Conservation (phyloP, 805 yeast species). For the Wickerhamiella nectarea region DNA sequence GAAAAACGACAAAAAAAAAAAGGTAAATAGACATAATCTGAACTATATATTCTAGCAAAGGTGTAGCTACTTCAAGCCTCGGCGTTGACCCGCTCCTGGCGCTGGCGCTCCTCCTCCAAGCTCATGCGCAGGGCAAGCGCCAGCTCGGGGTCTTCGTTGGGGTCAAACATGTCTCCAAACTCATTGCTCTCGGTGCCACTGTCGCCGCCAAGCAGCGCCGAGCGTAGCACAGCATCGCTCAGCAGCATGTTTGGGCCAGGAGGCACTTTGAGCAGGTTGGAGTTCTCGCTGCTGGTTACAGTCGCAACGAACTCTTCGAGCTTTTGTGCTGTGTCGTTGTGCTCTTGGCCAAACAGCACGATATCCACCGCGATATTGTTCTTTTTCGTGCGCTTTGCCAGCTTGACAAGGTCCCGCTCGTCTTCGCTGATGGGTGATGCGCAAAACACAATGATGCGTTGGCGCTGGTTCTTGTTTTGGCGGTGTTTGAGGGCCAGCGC, state of each 20-base stretch:
- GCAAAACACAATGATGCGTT: constrained; percentile 77
- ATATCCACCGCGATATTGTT: constrained; percentile 82
- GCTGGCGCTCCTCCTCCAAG: constrained; percentile 82
- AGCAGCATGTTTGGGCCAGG: constrained; percentile 69
- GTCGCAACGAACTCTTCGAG: constrained; percentile 64
- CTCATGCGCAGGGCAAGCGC: constrained; percentile 92
- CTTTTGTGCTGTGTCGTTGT: constrained; percentile 49
- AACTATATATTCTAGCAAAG: too few species aligned
- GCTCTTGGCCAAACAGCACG: constrained; percentile 84
- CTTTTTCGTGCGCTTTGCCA: constrained; percentile 88
- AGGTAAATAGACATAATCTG: too few species aligned
- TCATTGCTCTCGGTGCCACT: constrained; percentile 36
- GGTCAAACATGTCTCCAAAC: constrained; percentile 45
- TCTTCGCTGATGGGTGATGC: constrained; percentile 70
- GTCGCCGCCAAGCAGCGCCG: constrained; percentile 49
- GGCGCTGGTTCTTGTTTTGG: constrained; percentile 83
- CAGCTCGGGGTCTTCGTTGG: constrained; percentile 89
- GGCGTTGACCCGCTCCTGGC: constrained; percentile 52
- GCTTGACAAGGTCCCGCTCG: constrained; percentile 57
- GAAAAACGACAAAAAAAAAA: neutral
- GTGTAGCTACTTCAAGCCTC: too few species aligned
- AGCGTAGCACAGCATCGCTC: constrained; percentile 65
- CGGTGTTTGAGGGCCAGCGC: constrained; percentile 89
- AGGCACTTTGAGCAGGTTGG: constrained; percentile 69
- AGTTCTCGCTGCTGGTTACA: constrained; percentile 40